Percentiles rank a stretch among this genome's conserved stretches.
These are phyloP conservation scores for Botrytis deweyae DNA, from an alignment of 2,329 filamentous ascomycete species.

Conservation along the genomic window DNA sequence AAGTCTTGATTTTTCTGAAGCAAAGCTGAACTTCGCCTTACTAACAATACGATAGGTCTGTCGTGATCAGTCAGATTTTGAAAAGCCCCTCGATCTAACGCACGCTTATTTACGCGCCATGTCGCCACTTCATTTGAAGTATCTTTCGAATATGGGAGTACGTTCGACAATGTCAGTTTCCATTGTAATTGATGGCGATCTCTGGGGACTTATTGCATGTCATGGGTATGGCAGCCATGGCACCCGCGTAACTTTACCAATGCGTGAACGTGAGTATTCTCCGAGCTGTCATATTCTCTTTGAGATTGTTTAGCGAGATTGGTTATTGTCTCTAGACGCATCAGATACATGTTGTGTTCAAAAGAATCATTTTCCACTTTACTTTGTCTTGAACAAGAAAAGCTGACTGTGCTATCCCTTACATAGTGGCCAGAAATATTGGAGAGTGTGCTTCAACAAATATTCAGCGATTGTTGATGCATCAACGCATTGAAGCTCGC, in stretches of 20 bases:
- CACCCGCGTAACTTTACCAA: slow-evolving; percentile 40
- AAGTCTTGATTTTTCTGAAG: neutral
- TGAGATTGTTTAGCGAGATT: neutral
- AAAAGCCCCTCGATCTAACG: slow-evolving; percentile 69
- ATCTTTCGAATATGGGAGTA: slow-evolving; percentile 83
- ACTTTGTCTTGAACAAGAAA: neutral
- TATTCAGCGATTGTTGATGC: slow-evolving; percentile 27
- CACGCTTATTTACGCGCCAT: slow-evolving; percentile 79
- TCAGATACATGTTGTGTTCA: neutral
- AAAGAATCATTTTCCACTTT: neutral
- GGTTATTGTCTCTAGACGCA: neutral
- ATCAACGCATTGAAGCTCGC: slow-evolving; percentile 24
- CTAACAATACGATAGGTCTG: slow-evolving; percentile 56
- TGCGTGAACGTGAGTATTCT: slow-evolving; percentile 54
- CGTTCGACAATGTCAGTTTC: slow-evolving; percentile 93
- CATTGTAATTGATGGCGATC: slow-evolving; percentile 78
- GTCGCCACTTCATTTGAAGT: slow-evolving; percentile 87
- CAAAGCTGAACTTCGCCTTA: neutral
- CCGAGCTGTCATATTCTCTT: neutral
- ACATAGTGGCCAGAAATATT: slow-evolving; percentile 62
- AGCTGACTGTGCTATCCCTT: neutral
- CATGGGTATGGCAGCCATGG: slow-evolving; percentile 75
- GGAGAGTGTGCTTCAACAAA: slow-evolving; percentile 53
- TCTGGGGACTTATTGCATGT: slow-evolving; percentile 87
- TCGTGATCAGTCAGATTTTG: slow-evolving; percentile 69